Percentiles rank a stretch among this genome's conserved stretches.
phyloP scores from a whole-genome alignment of 1,284 basidiomycete species.

The Ustilago xerochloae region DNA sequence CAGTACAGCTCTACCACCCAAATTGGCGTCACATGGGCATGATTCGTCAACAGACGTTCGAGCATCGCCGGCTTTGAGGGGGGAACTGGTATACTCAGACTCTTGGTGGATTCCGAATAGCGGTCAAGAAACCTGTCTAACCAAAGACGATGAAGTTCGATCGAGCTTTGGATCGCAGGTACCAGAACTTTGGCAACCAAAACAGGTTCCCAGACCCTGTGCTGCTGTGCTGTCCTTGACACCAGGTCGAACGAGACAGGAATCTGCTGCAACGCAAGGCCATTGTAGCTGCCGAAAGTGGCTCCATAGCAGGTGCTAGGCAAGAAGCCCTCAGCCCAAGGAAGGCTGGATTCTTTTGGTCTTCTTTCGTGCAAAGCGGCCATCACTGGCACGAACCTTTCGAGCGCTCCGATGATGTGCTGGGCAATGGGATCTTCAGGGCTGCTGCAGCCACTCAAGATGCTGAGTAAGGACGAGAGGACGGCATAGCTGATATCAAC shows the following conservation, averaged over 20 bases:
- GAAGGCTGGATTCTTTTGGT: background rate
- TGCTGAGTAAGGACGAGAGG: background rate
- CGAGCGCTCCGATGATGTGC: background rate
- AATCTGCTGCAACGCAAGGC: background rate
- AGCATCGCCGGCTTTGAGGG: conserved; percentile 1
- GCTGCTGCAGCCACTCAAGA: background rate
- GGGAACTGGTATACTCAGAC: background rate
- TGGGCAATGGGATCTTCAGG: background rate
- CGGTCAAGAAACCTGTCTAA: background rate
- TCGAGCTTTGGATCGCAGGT: background rate
- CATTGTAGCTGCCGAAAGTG: background rate
- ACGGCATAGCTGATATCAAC: background rate
- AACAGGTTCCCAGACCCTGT: background rate
- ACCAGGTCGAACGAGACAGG: background rate
- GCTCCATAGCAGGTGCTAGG: background rate
- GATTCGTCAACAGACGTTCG: background rate
- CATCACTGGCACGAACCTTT: background rate
- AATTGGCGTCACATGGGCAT: background rate
- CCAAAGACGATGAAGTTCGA: conserved; percentile 1
- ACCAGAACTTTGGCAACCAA: background rate
- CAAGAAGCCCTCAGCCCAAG: background rate
- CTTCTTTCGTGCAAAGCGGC: conserved; percentile 1
- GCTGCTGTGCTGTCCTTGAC: background rate
- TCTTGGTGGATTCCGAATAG: background rate
- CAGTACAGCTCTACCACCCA: conserved; percentile 1